Evolutionary conservation across 2,329 filamentous ascomycete genomes (phyloP).

Genomic region (Microsporum audouinii): DNA sequence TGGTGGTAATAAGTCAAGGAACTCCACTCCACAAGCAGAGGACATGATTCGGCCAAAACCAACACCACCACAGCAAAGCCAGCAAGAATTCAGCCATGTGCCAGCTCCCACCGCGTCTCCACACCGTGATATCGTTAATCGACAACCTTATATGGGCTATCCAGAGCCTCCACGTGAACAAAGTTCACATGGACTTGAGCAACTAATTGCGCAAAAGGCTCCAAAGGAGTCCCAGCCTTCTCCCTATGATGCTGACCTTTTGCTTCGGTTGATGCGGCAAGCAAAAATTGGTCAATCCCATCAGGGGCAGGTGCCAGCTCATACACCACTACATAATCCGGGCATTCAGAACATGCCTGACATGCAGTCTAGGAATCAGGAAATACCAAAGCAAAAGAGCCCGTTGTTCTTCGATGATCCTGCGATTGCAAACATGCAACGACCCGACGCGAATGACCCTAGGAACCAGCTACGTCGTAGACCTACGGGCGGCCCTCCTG

Average conservation of each 20-base stretch:
- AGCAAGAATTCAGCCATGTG: constrained; percentile 19
- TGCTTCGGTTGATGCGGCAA: constrained; percentile 72
- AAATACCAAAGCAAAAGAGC: constrained; percentile 26
- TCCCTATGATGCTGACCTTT: constrained; percentile 65
- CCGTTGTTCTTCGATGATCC: constrained; percentile 35
- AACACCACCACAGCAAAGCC: constrained; percentile 16
- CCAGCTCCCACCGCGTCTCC: constrained; percentile 22
- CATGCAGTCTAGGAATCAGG: constrained; percentile 20
- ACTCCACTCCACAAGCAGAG: constrained; percentile 36
- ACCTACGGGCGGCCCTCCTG: constrained; percentile 28
- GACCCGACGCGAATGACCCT: constrained; percentile 24
- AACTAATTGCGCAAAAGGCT: constrained; percentile 21
- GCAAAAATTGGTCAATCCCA: constrained; percentile 26
- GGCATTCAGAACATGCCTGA: constrained; percentile 28
- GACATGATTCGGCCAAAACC: constrained; percentile 22
- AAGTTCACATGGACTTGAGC: constrained; percentile 21
- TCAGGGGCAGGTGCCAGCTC: constrained; percentile 20
- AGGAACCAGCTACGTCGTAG: constrained; percentile 28
- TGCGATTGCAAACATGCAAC: constrained; percentile 32
- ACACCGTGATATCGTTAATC: constrained; percentile 20
- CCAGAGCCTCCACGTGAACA: constrained; percentile 19
- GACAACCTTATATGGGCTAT: constrained; percentile 24
- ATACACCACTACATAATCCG: constrained; percentile 23
- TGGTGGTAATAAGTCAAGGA: constrained; percentile 42
- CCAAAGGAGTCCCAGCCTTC: constrained; percentile 23